Base-by-base conservation (phyloP, 495 filamentous ascomycete species). In the Penicillium argentinense region DNA sequence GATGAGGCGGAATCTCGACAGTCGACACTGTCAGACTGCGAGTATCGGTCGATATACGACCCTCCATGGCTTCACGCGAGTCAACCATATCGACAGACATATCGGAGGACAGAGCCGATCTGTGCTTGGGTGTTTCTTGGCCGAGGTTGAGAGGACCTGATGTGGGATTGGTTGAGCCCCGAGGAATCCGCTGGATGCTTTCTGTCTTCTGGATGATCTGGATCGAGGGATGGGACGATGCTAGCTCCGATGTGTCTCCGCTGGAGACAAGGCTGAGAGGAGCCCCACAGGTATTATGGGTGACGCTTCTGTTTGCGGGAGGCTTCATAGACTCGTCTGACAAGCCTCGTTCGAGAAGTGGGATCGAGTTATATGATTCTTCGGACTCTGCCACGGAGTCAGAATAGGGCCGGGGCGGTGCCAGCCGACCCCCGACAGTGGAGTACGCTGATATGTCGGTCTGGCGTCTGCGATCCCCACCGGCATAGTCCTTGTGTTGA, bases 81-180 rank as follows among this genome's bases (percentile, higher is more conserved):
- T 78, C 78, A 19, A 83, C 72, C 16, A 80, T 62, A 36, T 92
- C 87, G 6, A 82, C 71, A 1, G 92, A 93, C 22, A 91, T 50
- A 45, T 95, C 88, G 9, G 89, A 91, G 11, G 88, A 92, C 11
- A 91, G 66, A 47, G 87, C 88, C 43, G 86, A 92, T 21, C 83
- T 70, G 11, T 54, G 67, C 36, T 43, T 63, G 9, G 54, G 54
- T 5, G 57, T 63, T 14, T 33, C 18, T 30, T 52, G 50, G 9
- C 47, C 50, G 18, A 13, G 39, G 11, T 36, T 39, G 2, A 30
- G 22, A 6, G 66, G 53, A 26, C 36, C 33, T 1, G 65, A 63
- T 39, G 62, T 62, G 26, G 77, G 77, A 6, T 70, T 42, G 4
- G 68, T 77, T 17, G 64, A 71, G 42, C 67, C 75, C 32, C 54